phyloP scores from a whole-genome alignment of 2,329 filamentous ascomycete species.

The Juglanconis juglandina region DNA sequence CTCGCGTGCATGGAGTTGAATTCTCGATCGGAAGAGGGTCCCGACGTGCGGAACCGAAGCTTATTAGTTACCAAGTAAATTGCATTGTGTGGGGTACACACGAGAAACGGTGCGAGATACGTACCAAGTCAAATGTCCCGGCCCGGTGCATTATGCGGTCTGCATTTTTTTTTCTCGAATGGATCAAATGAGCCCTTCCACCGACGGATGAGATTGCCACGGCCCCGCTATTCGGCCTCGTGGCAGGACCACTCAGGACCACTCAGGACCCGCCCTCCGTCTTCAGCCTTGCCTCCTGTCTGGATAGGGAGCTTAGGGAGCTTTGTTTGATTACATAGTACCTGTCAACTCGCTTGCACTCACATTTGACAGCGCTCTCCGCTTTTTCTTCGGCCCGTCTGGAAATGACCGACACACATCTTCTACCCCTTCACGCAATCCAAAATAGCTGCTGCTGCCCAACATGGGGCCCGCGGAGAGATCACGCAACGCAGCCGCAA shows the following conservation, averaged over 20 bases:
- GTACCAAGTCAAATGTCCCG: no score
- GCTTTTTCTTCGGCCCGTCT: neutral
- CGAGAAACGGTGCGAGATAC: no score
- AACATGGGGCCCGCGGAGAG: neutral
- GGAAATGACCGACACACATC: neutral
- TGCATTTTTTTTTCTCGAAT: no score
- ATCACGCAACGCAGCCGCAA: neutral
- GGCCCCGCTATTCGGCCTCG: neutral
- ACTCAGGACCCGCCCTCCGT: neutral
- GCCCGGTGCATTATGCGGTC: no score
- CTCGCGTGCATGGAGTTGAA: no score
- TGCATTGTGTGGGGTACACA: no score
- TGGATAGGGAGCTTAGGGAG: neutral
- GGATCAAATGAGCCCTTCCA: no score
- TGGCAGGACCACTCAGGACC: neutral
- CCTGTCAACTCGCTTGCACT: neutral
- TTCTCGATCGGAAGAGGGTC: no score
- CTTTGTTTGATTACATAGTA: neutral
- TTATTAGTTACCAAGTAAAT: no score
- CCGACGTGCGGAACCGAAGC: no score
- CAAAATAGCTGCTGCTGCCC: neutral
- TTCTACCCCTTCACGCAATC: neutral
- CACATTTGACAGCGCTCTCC: neutral
- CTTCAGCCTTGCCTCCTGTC: neutral
- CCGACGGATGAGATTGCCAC: no score